Percentiles rank a stretch among this genome's conserved stretches.
phyloP scores from a whole-genome alignment of 331 rosid genomes.

The Quercus phellos region DNA sequence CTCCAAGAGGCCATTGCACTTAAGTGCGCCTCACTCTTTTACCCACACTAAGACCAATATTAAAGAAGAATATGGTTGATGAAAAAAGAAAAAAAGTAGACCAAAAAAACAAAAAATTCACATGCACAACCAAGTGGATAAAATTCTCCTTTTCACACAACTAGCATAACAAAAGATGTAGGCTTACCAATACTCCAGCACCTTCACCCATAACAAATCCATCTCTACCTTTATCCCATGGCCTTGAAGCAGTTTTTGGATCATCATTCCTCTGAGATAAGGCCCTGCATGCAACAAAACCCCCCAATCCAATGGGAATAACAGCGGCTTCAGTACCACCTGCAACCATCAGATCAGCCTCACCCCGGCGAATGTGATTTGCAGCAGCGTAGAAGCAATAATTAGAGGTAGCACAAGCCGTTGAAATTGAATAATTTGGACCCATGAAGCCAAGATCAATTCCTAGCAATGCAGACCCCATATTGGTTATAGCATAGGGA shows the following conservation, averaged over 20 bases:
- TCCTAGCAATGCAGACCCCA: slow-evolving; percentile 92
- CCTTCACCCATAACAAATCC: slow-evolving; percentile 99
- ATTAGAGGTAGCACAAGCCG: slow-evolving; percentile 97
- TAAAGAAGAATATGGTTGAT: neutral
- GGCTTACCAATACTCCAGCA: slow-evolving; percentile 82
- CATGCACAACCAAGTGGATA: neutral
- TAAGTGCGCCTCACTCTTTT: too few species aligned
- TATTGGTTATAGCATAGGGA: slow-evolving; percentile 90
- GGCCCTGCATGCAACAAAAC: slow-evolving; percentile 95
- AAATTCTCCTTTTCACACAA: neutral
- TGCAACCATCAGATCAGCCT: slow-evolving; percentile 94
- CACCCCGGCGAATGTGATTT: slow-evolving; percentile 94
- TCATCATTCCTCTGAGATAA: slow-evolving; percentile 93
- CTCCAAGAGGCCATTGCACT: too few species aligned
- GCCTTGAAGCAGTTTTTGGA: slow-evolving; percentile 96
- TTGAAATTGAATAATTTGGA: slow-evolving; percentile 88
- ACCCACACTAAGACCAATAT: neutral
- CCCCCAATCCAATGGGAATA: slow-evolving; percentile 90
- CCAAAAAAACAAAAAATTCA: neutral
- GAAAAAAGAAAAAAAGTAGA: neutral
- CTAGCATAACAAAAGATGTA: slow-evolving; percentile 4
- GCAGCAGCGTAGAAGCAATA: slow-evolving; percentile 96
- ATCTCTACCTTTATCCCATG: slow-evolving; percentile 93
- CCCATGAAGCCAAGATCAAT: slow-evolving; percentile 96
- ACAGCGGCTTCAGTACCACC: slow-evolving; percentile 98